Base-by-base conservation (phyloP, 768 basidiomycete genomes). In the Mycena kentingensis region DNA sequence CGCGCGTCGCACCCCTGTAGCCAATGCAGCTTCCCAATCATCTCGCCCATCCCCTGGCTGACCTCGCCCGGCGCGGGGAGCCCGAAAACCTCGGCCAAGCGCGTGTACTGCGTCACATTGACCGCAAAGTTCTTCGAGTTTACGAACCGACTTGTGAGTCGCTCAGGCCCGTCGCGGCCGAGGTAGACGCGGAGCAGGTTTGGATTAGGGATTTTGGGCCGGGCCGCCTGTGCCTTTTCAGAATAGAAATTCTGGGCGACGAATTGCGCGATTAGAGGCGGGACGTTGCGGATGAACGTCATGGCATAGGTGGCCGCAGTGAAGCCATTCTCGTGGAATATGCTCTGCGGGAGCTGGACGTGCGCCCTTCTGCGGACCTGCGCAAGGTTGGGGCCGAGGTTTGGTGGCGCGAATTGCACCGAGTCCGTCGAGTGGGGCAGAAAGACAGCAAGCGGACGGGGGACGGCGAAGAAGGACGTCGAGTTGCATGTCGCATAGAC, bases 141-240 rank as follows among this genome's bases (percentile, higher is more conserved):
- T 37, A 37, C 19, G 36, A 37, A 37, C 36, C 36, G 36, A 37
- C 36, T 37, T 10, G 36, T 37, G 36, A 37, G 11, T 37, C 19
- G 36, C 36, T 37, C 36, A 37, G 36, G 36, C 36, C 36, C 36
- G 36, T 37, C 36, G 36, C 36, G 36, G 36, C 36, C 36, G 18
- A 37, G 19, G 36, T 37, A 37, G 36, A 37, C 19, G 36, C 36
- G 36, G 36, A 37, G 36, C 36, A 37, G 36, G 36, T 37, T 37
- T 37, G 36, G 36, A 7, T 18, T 10, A 12, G 36, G 36, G 36
- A 37, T 18, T 18, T 37, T 37, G 36, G n/a, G n/a, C n/a, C n/a
- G n/a, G n/a, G 36, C 36, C 36, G 36, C 36, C 36, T 37, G 36
- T 37, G 36, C 36, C 36, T 37, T 37, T 37, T 37, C 36, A 37